These are phyloP conservation scores for Parachlorella kessleri DNA, from an alignment of 139 green algal genomes.

Conservation along the genomic window DNA sequence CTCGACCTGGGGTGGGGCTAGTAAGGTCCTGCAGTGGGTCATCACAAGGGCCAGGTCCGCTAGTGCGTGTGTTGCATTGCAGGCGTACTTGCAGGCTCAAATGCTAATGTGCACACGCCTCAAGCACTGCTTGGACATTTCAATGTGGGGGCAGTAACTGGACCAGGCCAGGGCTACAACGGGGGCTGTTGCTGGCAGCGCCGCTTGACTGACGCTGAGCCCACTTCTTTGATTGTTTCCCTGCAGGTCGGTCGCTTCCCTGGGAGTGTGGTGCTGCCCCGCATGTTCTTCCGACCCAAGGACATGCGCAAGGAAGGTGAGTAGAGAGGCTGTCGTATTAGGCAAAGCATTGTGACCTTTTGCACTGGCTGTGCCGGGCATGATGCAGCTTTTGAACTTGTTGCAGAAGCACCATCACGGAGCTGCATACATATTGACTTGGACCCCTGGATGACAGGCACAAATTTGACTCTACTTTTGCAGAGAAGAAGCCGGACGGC, in stretches of 20 bases:
- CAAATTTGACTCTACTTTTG: neutral
- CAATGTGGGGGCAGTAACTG: neutral
- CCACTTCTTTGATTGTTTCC: too few species aligned
- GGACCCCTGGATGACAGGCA: neutral
- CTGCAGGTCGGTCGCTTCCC: conserved; percentile 22
- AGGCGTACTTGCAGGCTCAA: too few species aligned
- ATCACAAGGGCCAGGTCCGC: too few species aligned
- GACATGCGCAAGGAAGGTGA: conserved; percentile 16
- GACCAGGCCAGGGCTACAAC: neutral
- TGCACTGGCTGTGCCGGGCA: neutral
- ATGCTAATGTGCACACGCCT: too few species aligned
- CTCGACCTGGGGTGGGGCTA: too few species aligned
- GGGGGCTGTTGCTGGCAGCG: too few species aligned
- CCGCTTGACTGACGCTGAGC: too few species aligned
- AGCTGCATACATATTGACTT: neutral
- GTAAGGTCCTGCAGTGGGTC: too few species aligned
- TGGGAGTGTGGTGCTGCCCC: conserved; percentile 31
- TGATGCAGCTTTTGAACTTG: neutral
- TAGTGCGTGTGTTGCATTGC: too few species aligned
- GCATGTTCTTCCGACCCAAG: conserved; percentile 22
- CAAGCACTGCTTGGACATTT: conserved; percentile 4
- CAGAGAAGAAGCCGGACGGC: conserved; percentile 22
- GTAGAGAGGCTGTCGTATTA: neutral
- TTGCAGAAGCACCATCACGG: neutral
- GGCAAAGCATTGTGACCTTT: neutral